These are phyloP conservation scores for Cochlearia excelsa DNA, from an alignment of 345 rosid genomes.

Conservation along the genomic window DNA sequence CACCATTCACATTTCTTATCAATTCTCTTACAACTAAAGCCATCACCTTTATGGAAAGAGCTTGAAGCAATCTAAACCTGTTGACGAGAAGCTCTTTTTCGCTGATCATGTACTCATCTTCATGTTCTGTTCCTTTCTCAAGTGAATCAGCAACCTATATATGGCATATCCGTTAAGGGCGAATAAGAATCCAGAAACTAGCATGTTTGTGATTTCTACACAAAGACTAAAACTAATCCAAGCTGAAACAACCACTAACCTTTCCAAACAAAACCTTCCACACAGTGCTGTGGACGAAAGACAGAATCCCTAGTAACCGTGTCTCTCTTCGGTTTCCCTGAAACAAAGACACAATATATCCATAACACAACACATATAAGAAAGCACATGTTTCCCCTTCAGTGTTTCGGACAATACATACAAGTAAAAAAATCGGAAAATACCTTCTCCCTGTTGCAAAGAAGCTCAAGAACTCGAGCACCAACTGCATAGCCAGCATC, in stretches of 20 bases:
- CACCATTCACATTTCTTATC: too few species aligned
- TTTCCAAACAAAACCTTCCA: slow-evolving; percentile 98
- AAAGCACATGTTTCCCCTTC: background rate
- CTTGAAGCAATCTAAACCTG: slow-evolving; percentile 33
- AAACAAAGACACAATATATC: slow-evolving; percentile 5
- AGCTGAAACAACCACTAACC: slow-evolving; percentile 35
- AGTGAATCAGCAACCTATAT: slow-evolving; percentile 93
- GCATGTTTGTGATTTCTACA: background rate
- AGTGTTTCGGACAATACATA: background rate
- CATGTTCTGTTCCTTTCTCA: slow-evolving; percentile 98
- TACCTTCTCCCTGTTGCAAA: slow-evolving; percentile 89
- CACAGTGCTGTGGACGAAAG: slow-evolving; percentile 92
- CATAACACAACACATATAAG: slow-evolving; percentile 32
- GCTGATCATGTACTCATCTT: slow-evolving; percentile 99
- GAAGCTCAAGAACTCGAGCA: slow-evolving; percentile 82
- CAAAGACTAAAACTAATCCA: background rate
- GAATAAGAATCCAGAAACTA: slow-evolving; percentile 9
- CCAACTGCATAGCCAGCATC: slow-evolving; percentile 97
- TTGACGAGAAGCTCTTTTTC: slow-evolving; percentile 97
- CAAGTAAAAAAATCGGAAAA: background rate
- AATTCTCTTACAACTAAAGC: too few species aligned
- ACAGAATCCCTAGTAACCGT: slow-evolving; percentile 78
- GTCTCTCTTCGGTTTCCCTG: slow-evolving; percentile 99
- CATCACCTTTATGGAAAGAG: too few species aligned
- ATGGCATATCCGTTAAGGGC: background rate